Conservation (phyloP, 495 filamentous ascomycete genomes). For the Aspergillus conjunctus region DNA sequence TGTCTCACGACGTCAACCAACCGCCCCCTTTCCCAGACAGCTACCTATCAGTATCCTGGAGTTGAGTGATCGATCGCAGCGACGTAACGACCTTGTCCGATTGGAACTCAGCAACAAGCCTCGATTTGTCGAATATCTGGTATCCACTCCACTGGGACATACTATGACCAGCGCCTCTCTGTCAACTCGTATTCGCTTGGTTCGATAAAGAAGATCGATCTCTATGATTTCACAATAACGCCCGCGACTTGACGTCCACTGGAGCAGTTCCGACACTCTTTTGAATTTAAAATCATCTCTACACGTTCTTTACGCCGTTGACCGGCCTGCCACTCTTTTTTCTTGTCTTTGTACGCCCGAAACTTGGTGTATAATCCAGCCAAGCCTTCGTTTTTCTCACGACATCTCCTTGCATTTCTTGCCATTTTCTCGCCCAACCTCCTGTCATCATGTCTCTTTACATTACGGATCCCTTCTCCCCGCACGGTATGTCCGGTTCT, state of each 20-base stretch:
- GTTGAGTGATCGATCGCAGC: slow-evolving; percentile 13
- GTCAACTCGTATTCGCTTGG: slow-evolving; percentile 30
- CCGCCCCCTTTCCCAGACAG: slow-evolving; percentile 4
- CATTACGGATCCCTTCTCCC: slow-evolving; percentile 26
- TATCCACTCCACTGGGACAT: slow-evolving; percentile 17
- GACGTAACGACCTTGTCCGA: slow-evolving; percentile 17
- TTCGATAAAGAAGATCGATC: slow-evolving; percentile 14
- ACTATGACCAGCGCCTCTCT: slow-evolving; percentile 35
- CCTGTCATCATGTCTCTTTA: slow-evolving; percentile 36
- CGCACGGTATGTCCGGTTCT: slow-evolving; percentile 24
- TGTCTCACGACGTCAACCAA: slow-evolving; percentile 26
- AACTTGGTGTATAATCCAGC: slow-evolving; percentile 8
- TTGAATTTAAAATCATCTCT: slow-evolving; percentile 19
- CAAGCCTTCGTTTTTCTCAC: slow-evolving; percentile 13
- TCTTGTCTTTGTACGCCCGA: slow-evolving; percentile 16
- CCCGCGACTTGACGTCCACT: slow-evolving; percentile 49
- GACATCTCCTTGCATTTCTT: slow-evolving; percentile 13
- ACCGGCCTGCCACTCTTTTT: slow-evolving; percentile 33
- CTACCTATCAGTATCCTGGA: slow-evolving; percentile 14
- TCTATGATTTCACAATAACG: slow-evolving; percentile 36
- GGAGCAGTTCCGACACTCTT: slow-evolving; percentile 38
- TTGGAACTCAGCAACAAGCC: slow-evolving; percentile 11
- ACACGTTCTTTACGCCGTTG: slow-evolving; percentile 35
- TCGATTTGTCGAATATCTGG: slow-evolving; percentile 16
- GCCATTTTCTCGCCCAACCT: slow-evolving; percentile 6